Evolutionary conservation across 176 grass and related monocot species (phyloP), one percentile per base, ranked within the genome.

Genomic region (Eleusine coracana): DNA sequence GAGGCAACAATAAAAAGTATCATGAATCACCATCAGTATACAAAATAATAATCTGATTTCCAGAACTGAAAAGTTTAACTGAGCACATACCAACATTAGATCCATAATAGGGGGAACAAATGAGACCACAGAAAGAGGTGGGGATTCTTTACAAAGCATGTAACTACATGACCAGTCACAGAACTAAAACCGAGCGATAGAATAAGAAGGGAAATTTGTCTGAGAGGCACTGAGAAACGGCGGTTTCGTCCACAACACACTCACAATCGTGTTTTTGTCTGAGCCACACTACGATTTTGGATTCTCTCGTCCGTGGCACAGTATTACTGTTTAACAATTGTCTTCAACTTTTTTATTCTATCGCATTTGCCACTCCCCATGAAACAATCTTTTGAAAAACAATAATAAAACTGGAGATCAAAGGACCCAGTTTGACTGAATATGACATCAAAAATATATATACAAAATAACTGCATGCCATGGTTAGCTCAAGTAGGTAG

Each of bases 1-100:
- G 25, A 5, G 68, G 68, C 25, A 83, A 31, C 84, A 17, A 41
- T 76, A 60, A 76, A 88, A 25, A 68, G 16, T 68, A 73, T 45
- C 64, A 66, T 42, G 10, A 80, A 5, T 37, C 15, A 87, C 10
- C 14, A 70, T 63, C 71, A 20, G 52, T 16, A 52, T 64, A 54
- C 7, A 63, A 86, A 68, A 50, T 21, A 61, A 74, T 68, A 17
- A 64, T 37, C 39, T 55, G 81, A 73, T 20, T 58, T 23, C 7
- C 15, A 61, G 16, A 38, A 17, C 16, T 18, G 71, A 86, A 8
- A 81, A 23, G 39, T 31, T 89, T 55, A 76, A 49, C 20, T 50
- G 37, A 49, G 13, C 51, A 16, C 20, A 72, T 64, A 58, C 25
- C 31, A 7, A 73, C 27, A 80, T 38, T 59, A 27, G 20, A 38